Conservation (phyloP, 768 basidiomycete species). For the Mycena filopes region DNA sequence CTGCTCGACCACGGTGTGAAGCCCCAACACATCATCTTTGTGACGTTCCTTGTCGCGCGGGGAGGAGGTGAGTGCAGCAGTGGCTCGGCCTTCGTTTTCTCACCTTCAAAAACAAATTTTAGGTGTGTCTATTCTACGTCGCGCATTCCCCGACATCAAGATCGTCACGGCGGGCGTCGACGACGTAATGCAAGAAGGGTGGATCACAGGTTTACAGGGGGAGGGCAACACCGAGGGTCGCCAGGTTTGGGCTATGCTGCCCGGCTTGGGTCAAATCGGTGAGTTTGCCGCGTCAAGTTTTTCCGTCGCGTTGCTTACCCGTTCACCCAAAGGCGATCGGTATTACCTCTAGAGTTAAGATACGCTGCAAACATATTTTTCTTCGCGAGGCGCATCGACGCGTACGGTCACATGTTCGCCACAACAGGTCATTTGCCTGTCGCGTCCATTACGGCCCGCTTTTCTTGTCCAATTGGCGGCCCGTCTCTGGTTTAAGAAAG, state of each 20-base stretch:
- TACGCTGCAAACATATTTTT: constrained; percentile 7
- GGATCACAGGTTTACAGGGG: constrained; percentile 68
- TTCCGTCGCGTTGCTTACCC: too few relatives aligned
- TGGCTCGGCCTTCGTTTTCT: neutral
- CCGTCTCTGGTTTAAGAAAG: neutral
- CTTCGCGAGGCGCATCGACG: neutral
- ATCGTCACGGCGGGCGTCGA: constrained; percentile 90
- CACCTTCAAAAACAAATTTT: too few relatives aligned
- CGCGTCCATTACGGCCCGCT: neutral
- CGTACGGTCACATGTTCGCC: constrained; percentile 15
- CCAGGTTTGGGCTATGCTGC: constrained; percentile 86
- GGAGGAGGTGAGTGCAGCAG: constrained; percentile 62
- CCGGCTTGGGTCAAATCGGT: constrained; percentile 93
- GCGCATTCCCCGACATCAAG: constrained; percentile 86
- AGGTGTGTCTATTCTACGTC: constrained; percentile 71
- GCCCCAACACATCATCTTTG: constrained; percentile 87
- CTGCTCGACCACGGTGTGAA: constrained; percentile 92
- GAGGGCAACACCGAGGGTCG: constrained; percentile 60
- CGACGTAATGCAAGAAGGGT: constrained; percentile 76
- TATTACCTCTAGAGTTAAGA: constrained; percentile 53
- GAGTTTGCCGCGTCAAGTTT: constrained; percentile 34
- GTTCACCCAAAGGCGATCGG: constrained; percentile 58
- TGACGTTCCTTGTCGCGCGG: constrained; percentile 89
- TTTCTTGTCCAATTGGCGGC: neutral
- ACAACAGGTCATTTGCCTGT: too few relatives aligned